A percentile compares a stretch with the other conserved stretches of the same genome.
phyloP scores from a whole-genome alignment of 345 rosid species.

The Camelina sativa region DNA sequence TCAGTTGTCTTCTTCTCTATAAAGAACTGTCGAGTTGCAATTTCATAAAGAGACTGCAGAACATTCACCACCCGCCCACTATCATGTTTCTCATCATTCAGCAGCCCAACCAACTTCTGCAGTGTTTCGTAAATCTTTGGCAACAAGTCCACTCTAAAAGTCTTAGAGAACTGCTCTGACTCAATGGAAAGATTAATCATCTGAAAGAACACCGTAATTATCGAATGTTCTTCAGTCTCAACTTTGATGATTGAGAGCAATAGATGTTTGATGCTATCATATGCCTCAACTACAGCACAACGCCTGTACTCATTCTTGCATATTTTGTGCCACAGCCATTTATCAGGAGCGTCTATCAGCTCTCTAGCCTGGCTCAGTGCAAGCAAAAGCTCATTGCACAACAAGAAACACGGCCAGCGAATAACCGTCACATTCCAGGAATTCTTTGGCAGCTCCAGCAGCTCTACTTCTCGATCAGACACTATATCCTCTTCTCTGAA shows the following conservation, averaged over 20 bases:
- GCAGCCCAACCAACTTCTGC: slow-evolving; percentile 69
- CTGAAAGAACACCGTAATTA: slow-evolving; percentile 76
- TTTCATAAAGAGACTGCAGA: slow-evolving; percentile 91
- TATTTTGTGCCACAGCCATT: slow-evolving; percentile 95
- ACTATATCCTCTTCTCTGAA: slow-evolving; percentile 98
- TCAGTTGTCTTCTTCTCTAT: slow-evolving; percentile 66
- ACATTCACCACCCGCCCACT: slow-evolving; percentile 71
- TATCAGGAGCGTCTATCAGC: slow-evolving; percentile 91
- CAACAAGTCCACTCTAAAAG: slow-evolving; percentile 70
- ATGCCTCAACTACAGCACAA: slow-evolving; percentile 89
- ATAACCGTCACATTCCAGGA: slow-evolving; percentile 86
- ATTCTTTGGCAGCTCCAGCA: slow-evolving; percentile 89
- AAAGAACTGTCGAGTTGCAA: slow-evolving; percentile 78
- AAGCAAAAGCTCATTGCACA: slow-evolving; percentile 94
- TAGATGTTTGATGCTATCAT: slow-evolving; percentile 79
- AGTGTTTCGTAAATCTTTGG: slow-evolving; percentile 72
- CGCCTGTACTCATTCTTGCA: slow-evolving; percentile 91
- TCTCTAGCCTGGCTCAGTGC: slow-evolving; percentile 96
- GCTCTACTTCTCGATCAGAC: slow-evolving; percentile 86
- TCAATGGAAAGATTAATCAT: slow-evolving; percentile 72
- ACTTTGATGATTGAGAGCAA: slow-evolving; percentile 69
- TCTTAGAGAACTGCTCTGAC: slow-evolving; percentile 77
- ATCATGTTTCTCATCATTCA: slow-evolving; percentile 63
- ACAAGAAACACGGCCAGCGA: slow-evolving; percentile 95
- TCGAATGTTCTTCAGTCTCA: slow-evolving; percentile 82